These are phyloP conservation scores for Parathielavia hyrcaniae DNA, from an alignment of 495 filamentous ascomycete species.

Conservation along the genomic window DNA sequence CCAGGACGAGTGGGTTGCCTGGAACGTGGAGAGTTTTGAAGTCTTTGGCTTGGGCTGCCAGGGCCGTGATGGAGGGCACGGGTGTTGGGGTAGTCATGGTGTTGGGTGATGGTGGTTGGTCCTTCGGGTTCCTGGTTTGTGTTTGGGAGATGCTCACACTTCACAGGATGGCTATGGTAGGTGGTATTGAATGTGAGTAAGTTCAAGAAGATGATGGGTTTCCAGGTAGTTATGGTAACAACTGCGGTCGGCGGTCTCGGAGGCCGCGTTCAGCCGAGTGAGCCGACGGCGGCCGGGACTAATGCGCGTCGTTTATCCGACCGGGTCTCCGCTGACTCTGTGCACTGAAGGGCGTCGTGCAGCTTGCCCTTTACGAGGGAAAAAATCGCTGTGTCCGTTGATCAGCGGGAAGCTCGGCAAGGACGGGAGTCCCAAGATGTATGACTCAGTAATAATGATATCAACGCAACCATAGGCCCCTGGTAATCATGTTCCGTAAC, in stretches of 20 bases:
- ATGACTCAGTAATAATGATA: too few species aligned
- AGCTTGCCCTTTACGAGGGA: too few species aligned
- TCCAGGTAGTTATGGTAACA: too few species aligned
- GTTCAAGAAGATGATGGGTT: too few species aligned
- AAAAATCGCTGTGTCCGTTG: too few species aligned
- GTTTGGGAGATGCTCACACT: not conserved
- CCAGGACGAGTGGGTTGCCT: slow-evolving; percentile 44
- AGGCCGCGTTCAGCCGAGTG: not conserved
- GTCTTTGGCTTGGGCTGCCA: slow-evolving; percentile 19
- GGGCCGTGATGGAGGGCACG: slow-evolving; percentile 11
- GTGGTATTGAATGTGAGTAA: not conserved
- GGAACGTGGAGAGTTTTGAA: slow-evolving; percentile 46
- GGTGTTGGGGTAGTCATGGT: not conserved
- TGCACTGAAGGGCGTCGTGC: not conserved
- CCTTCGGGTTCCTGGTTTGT: not conserved
- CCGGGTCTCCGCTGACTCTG: not conserved
- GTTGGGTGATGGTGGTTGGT: not conserved
- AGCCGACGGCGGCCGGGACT: slow-evolving; percentile 1
- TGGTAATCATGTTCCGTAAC: too few species aligned
- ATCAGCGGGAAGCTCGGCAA: too few species aligned
- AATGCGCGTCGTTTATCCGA: not conserved
- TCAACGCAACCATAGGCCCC: too few species aligned
- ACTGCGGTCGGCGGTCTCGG: too few species aligned
- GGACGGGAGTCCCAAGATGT: too few species aligned
- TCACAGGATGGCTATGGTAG: not conserved